A percentile compares a stretch with the other conserved stretches of the same genome.
These are phyloP conservation scores for Gaillardinia entomophila DNA, from an alignment of 805 yeast species.

Conservation along the genomic window DNA sequence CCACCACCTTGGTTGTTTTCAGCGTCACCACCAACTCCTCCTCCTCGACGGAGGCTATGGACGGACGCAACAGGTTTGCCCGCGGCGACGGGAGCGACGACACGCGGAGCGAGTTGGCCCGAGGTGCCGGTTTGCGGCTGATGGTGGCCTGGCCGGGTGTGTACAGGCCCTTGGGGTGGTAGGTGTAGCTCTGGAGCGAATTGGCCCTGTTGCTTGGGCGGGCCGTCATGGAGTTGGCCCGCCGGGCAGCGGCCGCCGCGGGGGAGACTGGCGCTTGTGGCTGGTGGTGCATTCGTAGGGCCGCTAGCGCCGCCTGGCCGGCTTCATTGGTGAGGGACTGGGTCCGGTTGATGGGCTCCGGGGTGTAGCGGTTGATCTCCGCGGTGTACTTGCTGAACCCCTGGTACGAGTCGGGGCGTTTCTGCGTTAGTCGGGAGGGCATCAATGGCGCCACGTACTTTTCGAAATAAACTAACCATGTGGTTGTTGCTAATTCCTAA, in stretches of 20 bases:
- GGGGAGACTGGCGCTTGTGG: slow-evolving; percentile 3
- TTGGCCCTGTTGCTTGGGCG: slow-evolving; percentile 10
- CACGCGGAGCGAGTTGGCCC: no score
- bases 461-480: not conserved
- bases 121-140: no score
- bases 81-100: no score
- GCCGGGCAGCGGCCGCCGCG: not conserved
- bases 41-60: no score
- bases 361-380: slow-evolving; percentile 16
- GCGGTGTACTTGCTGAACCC: slow-evolving; percentile 30
- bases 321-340: slow-evolving; percentile 26
- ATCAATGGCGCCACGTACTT: not conserved
- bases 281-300: slow-evolving; percentile 28
- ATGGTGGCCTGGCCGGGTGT: slow-evolving; percentile 23
- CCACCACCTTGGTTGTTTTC: slow-evolving; percentile 47
- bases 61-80: no score
- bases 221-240: not conserved
- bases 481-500: no score
- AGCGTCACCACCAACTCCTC: slow-evolving; percentile 21
- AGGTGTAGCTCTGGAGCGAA: slow-evolving; percentile 13
- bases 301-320: slow-evolving; percentile 38
- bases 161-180: slow-evolving; percentile 22
- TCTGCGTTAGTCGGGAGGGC: not conserved
- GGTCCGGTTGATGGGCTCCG: slow-evolving; percentile 10
- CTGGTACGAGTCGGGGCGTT: slow-evolving; percentile 14